Evolutionary conservation across 352 stramenopile species (phyloP), one percentile per base, ranked within the genome.

Genomic region (Thraustochytrium striatum): DNA sequence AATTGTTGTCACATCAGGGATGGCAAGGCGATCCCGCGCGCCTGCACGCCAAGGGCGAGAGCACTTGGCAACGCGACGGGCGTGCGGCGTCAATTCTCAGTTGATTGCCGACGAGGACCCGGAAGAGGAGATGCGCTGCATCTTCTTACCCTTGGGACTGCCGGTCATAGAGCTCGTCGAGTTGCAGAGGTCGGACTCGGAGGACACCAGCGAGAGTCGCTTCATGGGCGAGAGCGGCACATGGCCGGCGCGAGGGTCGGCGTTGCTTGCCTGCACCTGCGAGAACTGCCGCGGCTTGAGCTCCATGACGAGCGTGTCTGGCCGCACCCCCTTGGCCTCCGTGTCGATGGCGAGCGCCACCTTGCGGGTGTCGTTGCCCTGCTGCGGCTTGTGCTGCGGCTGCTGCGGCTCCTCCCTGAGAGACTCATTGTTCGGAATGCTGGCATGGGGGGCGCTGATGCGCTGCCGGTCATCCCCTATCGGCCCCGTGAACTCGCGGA

Each of bases 101-200:
- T n/a, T n/a, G n/a, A n/a, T n/a, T n/a, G n/a, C n/a, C n/a, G n/a
- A n/a, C n/a, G n/a, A n/a, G n/a, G n/a, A n/a, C n/a, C n/a, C 47
- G 25, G 47, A 16, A 21, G 47, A 16, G 16, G 47, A 55, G 47
- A 55, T 55, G 25, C 65, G 65, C 16, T 75, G 65, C 65, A 75
- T 75, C 47, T 75, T 75, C 30, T 30, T 55, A 13, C 65, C 65
- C 65, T 75, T 75, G 28, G 65, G 65, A 25, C 47, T 55, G 16
- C 47, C 47, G 25, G 47, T 55, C 47, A 55, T 55, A 9, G 44
- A 61, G 0, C 44, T 32, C 19, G 25, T 75, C 5, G 52, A 13
- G 65, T 39, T 55, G 1, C 41, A 25, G 44, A 5, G 16, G 44
- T 7, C 41, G 0, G 28, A 33, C 36, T 70, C 59, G 7, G 50